A percentile compares a stretch with the other conserved stretches of the same genome.
phyloP scores from a whole-genome alignment of 495 filamentous ascomycete species.

The Schizothecium vesticola region DNA sequence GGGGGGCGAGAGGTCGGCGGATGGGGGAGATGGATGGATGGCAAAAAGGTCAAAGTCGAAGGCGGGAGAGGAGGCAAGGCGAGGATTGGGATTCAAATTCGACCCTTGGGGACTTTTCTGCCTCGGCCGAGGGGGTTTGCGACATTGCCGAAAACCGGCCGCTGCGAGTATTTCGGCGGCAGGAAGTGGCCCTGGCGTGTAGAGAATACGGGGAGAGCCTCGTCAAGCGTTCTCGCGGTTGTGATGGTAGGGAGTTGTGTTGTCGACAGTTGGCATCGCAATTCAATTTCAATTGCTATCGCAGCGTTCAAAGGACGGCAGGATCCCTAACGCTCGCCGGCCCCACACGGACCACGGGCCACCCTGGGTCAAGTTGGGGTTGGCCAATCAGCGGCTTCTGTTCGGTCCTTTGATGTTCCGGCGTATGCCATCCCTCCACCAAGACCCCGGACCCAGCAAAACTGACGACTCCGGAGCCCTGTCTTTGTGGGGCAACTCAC shows the following conservation, averaged over 20 bases:
- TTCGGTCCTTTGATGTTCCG: not conserved
- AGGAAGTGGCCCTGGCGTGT: not conserved
- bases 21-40: not conserved
- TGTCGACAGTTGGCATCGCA: not conserved
- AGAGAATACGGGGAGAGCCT: not conserved
- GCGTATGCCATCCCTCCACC: not conserved
- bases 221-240: not conserved
- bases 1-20: not conserved
- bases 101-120: constrained; percentile 24
- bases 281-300: constrained; percentile 5
- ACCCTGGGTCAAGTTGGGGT: not conserved
- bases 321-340: not conserved
- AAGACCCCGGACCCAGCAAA: not conserved
- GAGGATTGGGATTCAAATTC: not conserved
- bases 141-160: constrained; percentile 21
- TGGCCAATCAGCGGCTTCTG: not conserved
- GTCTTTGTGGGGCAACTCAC: not conserved
- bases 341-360: not conserved
- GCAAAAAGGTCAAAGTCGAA: not conserved
- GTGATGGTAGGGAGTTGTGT: not conserved
- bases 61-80: not conserved
- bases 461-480: not conserved
- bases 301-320: not conserved
- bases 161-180: not conserved
- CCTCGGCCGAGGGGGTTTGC: constrained; percentile 17